Evolutionary conservation across 441 rosid species (phyloP), one percentile per base, ranked within the genome.

Genomic region (Rhodomyrtus psidioides): DNA sequence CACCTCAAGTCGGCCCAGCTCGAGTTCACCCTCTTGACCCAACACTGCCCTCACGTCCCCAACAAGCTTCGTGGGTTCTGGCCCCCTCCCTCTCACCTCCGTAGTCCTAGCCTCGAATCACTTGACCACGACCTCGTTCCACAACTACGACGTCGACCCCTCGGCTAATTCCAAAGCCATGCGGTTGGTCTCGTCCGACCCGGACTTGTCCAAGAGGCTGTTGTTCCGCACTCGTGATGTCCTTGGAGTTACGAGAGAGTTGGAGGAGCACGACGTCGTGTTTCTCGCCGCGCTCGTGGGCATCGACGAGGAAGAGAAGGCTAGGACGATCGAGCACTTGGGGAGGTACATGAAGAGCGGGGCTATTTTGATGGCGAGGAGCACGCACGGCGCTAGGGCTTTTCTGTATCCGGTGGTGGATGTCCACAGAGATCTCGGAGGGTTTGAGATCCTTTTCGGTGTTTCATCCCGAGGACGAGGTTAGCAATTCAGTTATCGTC

Each of bases 281-380:
- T 97, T 95, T 90, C 91, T 97, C 88, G 98, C 99, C 1, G 95
- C 98, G 46, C 92, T 96, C 12, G 98, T 97, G 2, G 99, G 99
- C 28, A 94, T 95, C 98, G 93, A 91, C 87, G 94, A 90, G 92
- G 88, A 93, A 14, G 97, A 88, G 46, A 96, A 97, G 88, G 81
- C 91, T 53, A 87, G 86, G 82, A 91, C 92, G 60, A 84, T 94
- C 53, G 94, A 92, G 42, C 98, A 95, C 90, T 76, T 96, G 90
- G 94, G 91, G 21, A 94, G 92, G 90, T 87, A 92, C 82, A 95
- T 97, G 99, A 91, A 93, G 85, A 95, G 93, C 12, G 96, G 95
- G 16, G 92, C 95, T 53, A n/a, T 94, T 2, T 84, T 96, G 55
- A 91, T 97, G 98, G 88, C 95, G 30, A 92, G 99, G 90, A 96